A percentile compares a stretch with the other conserved stretches of the same genome.
phyloP scores from a whole-genome alignment of 768 basidiomycete genomes.

The Trametes cinnabarina region DNA sequence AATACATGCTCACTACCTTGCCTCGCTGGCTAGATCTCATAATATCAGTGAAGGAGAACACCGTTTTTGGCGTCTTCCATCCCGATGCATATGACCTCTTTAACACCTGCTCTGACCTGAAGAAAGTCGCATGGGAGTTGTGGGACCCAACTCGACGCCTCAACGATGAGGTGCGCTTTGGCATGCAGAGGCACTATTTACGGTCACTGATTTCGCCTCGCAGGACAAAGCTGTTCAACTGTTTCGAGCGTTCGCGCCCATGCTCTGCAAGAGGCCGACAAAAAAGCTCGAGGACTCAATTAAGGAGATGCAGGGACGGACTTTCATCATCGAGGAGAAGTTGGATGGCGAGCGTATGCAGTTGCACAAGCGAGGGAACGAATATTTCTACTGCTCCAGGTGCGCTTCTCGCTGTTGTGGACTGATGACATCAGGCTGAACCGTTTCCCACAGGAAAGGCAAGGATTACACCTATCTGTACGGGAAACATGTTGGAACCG shows the following conservation, averaged over 20 bases:
- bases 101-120: slow-evolving; percentile 95
- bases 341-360: slow-evolving; percentile 97
- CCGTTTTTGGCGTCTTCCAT: slow-evolving; percentile 88
- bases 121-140: slow-evolving; percentile 88
- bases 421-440: no score
- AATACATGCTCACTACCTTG: background rate
- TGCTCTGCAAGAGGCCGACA: slow-evolving; percentile 89
- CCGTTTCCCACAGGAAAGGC: slow-evolving; percentile 58
- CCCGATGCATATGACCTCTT: slow-evolving; percentile 92
- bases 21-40: slow-evolving; percentile 62
- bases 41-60: slow-evolving; percentile 92
- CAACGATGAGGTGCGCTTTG: slow-evolving; percentile 47
- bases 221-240: slow-evolving; percentile 84
- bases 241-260: slow-evolving; percentile 87
- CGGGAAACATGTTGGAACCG: slow-evolving; percentile 76
- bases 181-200: background rate
- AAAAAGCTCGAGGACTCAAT: slow-evolving; percentile 80
- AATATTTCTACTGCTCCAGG: slow-evolving; percentile 93
- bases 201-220: background rate
- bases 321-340: slow-evolving; percentile 95
- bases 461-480: slow-evolving; percentile 92
- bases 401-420: slow-evolving; percentile 29
- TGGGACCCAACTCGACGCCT: slow-evolving; percentile 72
- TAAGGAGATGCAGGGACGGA: slow-evolving; percentile 72
- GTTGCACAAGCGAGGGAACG: slow-evolving; percentile 86